phyloP scores from a whole-genome alignment of 371 early-diverging fungal genomes.

The Smittium culicis region DNA sequence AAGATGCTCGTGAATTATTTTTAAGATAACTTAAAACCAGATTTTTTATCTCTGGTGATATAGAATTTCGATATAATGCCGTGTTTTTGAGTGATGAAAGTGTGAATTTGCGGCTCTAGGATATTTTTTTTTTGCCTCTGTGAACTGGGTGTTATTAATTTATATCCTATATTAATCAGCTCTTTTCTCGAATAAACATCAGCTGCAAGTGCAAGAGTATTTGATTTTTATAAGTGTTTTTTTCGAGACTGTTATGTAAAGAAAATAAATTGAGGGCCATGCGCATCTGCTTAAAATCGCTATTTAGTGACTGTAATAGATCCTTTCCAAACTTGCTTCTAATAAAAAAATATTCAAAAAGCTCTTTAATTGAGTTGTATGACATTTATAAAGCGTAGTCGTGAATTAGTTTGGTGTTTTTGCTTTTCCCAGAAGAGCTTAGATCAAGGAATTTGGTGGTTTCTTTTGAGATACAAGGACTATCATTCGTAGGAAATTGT shows the following conservation, averaged over 20 bases:
- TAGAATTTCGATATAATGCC: not conserved
- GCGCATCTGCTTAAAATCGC: not conserved
- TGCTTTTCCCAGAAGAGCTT: not conserved
- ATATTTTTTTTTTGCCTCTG: not conserved
- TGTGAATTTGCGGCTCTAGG: not conserved
- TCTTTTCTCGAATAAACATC: not conserved
- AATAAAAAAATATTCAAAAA: not conserved
- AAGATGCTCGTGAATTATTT: not conserved
- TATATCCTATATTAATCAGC: not conserved
- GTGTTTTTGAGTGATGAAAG: not conserved
- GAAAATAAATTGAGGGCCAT: not conserved
- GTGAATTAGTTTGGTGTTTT: not conserved
- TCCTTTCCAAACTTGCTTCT: not conserved
- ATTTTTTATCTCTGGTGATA: not conserved
- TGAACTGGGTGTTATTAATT: not conserved
- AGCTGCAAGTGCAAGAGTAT: not conserved
- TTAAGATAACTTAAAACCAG: not conserved
- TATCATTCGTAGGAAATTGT: no score
- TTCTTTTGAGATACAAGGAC: no score
- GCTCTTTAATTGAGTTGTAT: not conserved
- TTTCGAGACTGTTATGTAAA: not conserved
- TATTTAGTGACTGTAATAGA: not conserved
- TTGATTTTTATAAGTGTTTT: not conserved
- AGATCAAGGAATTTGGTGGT: not conserved
- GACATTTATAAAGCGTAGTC: not conserved